These are phyloP conservation scores for Suillus bovinus DNA, from an alignment of 768 basidiomycete genomes.

Conservation along the genomic window DNA sequence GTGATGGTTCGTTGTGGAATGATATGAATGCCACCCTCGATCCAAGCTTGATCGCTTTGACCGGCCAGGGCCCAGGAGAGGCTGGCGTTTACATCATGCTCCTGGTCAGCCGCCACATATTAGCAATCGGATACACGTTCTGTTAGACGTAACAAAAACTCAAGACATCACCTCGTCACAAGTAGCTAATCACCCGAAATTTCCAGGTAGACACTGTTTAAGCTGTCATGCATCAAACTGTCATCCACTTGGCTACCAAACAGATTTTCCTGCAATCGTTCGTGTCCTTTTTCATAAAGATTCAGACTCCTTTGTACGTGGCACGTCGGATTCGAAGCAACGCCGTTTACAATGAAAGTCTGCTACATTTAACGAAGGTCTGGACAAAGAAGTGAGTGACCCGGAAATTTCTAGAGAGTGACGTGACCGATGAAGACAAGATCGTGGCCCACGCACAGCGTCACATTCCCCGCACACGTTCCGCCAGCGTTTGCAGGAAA, in stretches of 20 bases:
- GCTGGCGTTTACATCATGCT: conserved; percentile 8
- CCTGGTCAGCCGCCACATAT: conserved; percentile 1
- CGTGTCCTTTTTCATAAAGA: not conserved
- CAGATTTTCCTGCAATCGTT: not conserved
- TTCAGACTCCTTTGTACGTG: not conserved
- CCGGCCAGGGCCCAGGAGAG: not conserved
- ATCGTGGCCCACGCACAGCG: conserved; percentile 9
- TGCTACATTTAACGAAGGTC: not conserved
- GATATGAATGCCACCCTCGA: not conserved
- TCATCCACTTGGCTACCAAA: not conserved
- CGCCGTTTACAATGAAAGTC: not conserved
- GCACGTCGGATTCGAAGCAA: not conserved
- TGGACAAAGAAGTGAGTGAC: not conserved
- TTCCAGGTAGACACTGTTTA: not conserved
- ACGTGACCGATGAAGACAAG: conserved; percentile 7
- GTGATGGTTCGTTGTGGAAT: conserved; percentile 1
- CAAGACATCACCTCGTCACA: not conserved
- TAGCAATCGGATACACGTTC: conserved; percentile 1
- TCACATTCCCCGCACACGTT: conserved; percentile 10
- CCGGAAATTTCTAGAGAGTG: conserved; percentile 7
- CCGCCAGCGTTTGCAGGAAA: conserved; percentile 7
- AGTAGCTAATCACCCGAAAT: not conserved
- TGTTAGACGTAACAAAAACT: conserved; percentile 1
- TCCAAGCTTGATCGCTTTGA: not conserved
- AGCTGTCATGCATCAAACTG: not conserved